These are phyloP conservation scores for Coemansia sp. DNA, from an alignment of 192 early-diverging fungal genomes.

Conservation along the genomic window DNA sequence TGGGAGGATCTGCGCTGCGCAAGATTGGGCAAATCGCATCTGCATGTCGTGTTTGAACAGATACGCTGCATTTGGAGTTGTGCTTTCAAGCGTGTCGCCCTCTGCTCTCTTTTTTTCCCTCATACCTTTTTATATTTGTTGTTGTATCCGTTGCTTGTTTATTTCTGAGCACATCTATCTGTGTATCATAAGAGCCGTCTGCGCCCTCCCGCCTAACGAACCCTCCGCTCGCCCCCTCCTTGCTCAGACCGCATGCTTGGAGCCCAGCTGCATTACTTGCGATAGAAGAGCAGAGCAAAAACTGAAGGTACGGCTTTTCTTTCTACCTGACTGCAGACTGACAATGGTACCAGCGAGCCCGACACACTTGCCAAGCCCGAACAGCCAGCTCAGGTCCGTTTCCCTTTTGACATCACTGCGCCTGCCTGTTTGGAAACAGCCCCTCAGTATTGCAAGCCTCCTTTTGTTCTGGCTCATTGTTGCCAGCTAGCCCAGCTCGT, in stretches of 20 bases:
- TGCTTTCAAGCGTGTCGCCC: background rate
- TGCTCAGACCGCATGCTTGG: background rate
- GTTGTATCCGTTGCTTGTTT: background rate
- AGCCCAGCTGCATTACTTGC: background rate
- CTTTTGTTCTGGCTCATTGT: constrained; percentile 11
- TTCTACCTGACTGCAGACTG: background rate
- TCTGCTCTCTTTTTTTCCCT: constrained; percentile 3
- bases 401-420: background rate
- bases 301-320: background rate
- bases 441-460: constrained; percentile 8
- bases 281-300: background rate
- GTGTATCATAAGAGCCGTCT: background rate
- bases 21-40: constrained; percentile 12
- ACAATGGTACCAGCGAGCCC: background rate
- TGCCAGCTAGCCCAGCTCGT: background rate
- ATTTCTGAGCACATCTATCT: background rate
- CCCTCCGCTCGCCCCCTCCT: background rate
- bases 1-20: background rate
- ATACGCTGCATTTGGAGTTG: background rate
- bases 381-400: background rate
- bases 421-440: background rate
- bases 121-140: background rate
- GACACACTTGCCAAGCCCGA: background rate
- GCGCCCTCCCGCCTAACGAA: background rate
- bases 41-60: constrained; percentile 6